These are phyloP conservation scores for Fragaria nilgerrensis DNA, from an alignment of 306 rosid species.

Conservation along the genomic window DNA sequence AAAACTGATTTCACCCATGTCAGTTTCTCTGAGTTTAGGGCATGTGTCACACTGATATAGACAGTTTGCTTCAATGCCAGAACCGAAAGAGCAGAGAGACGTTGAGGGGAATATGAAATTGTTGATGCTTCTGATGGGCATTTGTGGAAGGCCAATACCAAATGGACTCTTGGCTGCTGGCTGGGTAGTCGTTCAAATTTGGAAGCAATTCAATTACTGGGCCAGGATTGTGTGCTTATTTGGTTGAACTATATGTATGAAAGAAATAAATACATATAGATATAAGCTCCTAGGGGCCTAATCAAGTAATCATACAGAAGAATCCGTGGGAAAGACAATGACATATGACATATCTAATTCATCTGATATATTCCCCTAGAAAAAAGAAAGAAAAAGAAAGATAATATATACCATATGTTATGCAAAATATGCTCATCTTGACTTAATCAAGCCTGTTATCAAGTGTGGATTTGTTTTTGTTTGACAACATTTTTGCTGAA, in stretches of 20 bases:
- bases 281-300: slow-evolving; percentile 18
- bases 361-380: slow-evolving; percentile 18
- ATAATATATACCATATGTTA: neutral
- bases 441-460: neutral
- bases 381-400: slow-evolving; percentile 9
- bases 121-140: slow-evolving; percentile 29
- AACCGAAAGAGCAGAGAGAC: neutral
- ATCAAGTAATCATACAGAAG: slow-evolving; percentile 7
- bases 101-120: neutral
- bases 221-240: slow-evolving; percentile 13
- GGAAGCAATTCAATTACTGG: slow-evolving; percentile 12
- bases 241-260: slow-evolving; percentile 1
- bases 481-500: neutral
- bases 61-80: neutral
- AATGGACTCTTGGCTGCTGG: neutral
- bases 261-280: neutral
- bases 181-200: slow-evolving; percentile 9
- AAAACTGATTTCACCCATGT: neutral
- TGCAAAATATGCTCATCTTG: neutral
- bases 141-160: slow-evolving; percentile 16
- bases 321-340: slow-evolving; percentile 25
- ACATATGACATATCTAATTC: slow-evolving; percentile 15
- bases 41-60: neutral
- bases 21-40: neutral
- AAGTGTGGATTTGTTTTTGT: neutral